phyloP scores from a whole-genome alignment of 2,329 filamentous ascomycete genomes.

The Neonectria punicea region DNA sequence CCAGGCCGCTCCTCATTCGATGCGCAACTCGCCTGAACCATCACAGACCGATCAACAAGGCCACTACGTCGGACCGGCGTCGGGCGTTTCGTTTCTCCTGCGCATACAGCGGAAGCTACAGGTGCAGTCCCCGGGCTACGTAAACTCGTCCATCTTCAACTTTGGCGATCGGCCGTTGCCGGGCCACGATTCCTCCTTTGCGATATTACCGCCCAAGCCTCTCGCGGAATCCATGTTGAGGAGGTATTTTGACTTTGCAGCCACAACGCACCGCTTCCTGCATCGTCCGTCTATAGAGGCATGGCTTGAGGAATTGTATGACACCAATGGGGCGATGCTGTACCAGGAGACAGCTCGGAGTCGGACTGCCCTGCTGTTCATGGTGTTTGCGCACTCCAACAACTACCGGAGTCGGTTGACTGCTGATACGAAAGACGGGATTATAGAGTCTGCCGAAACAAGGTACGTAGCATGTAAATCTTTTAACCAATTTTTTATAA shows the following conservation, averaged over 20 bases:
- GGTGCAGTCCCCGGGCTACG: conserved; percentile 47
- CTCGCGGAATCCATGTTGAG: conserved; percentile 50
- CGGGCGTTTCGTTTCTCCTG: conserved; percentile 30
- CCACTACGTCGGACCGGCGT: conserved; percentile 34
- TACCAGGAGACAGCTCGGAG: conserved; percentile 30
- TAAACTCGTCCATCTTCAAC: conserved; percentile 56
- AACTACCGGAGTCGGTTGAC: conserved; percentile 48
- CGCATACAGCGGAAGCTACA: conserved; percentile 19
- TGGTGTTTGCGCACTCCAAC: conserved; percentile 62
- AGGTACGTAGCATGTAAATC: not conserved
- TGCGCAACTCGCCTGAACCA: conserved; percentile 33
- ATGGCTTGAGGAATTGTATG: conserved; percentile 56
- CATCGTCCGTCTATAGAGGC: conserved; percentile 60
- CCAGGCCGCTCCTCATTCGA: conserved; percentile 18
- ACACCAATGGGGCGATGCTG: conserved; percentile 40
- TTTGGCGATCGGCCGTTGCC: conserved; percentile 61
- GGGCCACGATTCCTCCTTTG: conserved; percentile 46
- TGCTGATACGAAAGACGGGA: conserved; percentile 25
- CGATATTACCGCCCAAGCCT: conserved; percentile 52
- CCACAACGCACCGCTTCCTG: conserved; percentile 65
- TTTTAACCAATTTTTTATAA: not conserved
- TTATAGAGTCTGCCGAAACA: not conserved
- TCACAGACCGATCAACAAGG: conserved; percentile 29
- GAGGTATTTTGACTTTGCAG: conserved; percentile 65
- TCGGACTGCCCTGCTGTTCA: conserved; percentile 56